These are phyloP conservation scores for Solanum appendiculatum DNA, from an alignment of 257 asterid genomes.

Conservation along the genomic window DNA sequence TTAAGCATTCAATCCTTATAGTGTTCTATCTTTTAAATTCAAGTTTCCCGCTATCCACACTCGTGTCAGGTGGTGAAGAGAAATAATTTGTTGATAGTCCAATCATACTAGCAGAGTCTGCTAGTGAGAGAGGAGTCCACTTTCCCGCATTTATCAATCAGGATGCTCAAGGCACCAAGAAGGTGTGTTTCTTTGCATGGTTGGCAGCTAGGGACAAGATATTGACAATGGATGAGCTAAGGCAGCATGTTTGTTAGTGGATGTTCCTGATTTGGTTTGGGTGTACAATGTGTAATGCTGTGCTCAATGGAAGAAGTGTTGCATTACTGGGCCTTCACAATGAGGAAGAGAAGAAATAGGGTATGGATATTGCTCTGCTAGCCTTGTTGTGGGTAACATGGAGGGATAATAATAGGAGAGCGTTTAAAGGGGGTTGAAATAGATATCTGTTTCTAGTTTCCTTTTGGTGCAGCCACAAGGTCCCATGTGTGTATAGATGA, in stretches of 20 bases:
- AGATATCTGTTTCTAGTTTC: background rate
- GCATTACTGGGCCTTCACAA: background rate
- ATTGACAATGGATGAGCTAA: background rate
- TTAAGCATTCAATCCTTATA: background rate
- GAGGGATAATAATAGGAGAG: background rate
- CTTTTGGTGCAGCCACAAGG: background rate
- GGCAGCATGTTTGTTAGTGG: background rate
- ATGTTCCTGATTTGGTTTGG: background rate
- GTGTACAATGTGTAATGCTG: background rate
- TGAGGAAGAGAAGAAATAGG: background rate
- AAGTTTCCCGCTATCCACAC: background rate
- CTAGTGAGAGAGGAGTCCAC: background rate
- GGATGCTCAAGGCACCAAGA: background rate
- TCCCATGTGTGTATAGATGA: background rate
- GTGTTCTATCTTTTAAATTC: background rate
- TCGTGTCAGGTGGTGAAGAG: background rate
- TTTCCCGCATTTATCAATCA: background rate
- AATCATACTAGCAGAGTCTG: background rate
- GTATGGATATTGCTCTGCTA: background rate
- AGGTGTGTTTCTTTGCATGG: background rate
- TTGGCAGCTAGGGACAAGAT: background rate
- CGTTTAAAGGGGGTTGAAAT: background rate
- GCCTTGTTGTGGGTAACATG: background rate
- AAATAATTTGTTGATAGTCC: background rate
- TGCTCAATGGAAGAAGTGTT: background rate